phyloP scores from a whole-genome alignment of 169 alveolate genomes.

The Cryptosporidium felis region DNA sequence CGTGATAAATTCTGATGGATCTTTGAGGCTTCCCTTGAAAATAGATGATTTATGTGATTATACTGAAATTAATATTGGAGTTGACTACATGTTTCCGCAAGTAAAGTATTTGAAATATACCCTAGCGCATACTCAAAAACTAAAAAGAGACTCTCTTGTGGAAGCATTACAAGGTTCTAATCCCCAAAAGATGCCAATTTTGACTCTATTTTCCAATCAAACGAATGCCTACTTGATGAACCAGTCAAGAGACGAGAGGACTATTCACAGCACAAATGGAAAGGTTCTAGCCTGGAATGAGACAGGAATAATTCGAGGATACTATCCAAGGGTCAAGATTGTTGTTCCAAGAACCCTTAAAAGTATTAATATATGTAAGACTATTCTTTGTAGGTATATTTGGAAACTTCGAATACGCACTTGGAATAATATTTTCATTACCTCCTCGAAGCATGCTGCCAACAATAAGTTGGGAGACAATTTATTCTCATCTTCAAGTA shows the following conservation, averaged over 20 bases:
- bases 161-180: background rate
- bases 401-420: slow-evolving; percentile 51
- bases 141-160: slow-evolving; percentile 40
- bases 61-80: slow-evolving; percentile 34
- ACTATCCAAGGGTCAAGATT: slow-evolving; percentile 50
- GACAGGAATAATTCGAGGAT: slow-evolving; percentile 63
- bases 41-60: slow-evolving; percentile 70
- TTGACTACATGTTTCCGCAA: slow-evolving; percentile 47
- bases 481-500: slow-evolving; percentile 27
- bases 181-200: slow-evolving; percentile 25
- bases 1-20: slow-evolving; percentile 31
- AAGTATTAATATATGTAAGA: slow-evolving; percentile 58
- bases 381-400: slow-evolving; percentile 29
- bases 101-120: slow-evolving; percentile 63
- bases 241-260: background rate
- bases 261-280: background rate
- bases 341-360: slow-evolving; percentile 49
- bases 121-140: slow-evolving; percentile 47
- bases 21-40: slow-evolving; percentile 40
- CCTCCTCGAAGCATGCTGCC: slow-evolving; percentile 19
- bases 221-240: background rate
- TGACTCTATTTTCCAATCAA: slow-evolving; percentile 23
- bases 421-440: slow-evolving; percentile 34
- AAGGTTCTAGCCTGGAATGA: slow-evolving; percentile 68
- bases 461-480: background rate